Percentiles rank a stretch among this genome's conserved stretches.
These are phyloP conservation scores for Creolimax fragrantissima DNA, from an alignment of 78 protist genomes.

Conservation along the genomic window DNA sequence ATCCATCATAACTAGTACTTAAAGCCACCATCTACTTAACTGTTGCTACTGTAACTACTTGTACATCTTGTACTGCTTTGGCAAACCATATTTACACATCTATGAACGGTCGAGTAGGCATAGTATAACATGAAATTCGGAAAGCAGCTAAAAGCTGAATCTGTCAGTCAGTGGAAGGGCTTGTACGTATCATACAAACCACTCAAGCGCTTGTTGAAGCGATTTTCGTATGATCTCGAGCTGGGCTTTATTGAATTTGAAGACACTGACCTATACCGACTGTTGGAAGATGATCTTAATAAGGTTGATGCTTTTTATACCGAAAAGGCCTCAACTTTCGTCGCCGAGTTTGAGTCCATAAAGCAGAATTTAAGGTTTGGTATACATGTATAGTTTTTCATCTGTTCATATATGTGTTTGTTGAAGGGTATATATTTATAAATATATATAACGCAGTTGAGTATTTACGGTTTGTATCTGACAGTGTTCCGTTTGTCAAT, in stretches of 20 bases:
- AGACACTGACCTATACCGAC: not conserved
- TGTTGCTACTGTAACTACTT: too few relatives aligned
- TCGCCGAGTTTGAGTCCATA: not conserved
- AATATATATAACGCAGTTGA: not conserved
- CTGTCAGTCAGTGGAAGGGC: not conserved
- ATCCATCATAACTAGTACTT: not conserved
- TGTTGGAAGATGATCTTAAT: not conserved
- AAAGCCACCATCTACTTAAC: not conserved
- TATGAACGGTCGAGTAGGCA: not conserved
- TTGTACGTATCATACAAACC: not conserved
- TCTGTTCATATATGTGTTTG: not conserved
- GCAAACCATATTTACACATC: not conserved
- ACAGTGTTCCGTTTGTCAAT: too few relatives aligned
- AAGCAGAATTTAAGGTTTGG: not conserved
- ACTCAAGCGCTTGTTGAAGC: not conserved
- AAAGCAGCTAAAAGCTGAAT: not conserved
- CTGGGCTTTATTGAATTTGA: not conserved
- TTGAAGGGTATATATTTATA: not conserved
- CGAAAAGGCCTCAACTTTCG: not conserved
- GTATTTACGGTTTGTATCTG: too few relatives aligned
- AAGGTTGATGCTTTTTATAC: not conserved
- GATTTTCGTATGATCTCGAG: not conserved
- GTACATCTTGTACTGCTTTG: too few relatives aligned
- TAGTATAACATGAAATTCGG: not conserved
- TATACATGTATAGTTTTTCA: too few relatives aligned